These are phyloP conservation scores for Blastosporella zonata DNA, from an alignment of 1,284 basidiomycete species.

Conservation along the genomic window DNA sequence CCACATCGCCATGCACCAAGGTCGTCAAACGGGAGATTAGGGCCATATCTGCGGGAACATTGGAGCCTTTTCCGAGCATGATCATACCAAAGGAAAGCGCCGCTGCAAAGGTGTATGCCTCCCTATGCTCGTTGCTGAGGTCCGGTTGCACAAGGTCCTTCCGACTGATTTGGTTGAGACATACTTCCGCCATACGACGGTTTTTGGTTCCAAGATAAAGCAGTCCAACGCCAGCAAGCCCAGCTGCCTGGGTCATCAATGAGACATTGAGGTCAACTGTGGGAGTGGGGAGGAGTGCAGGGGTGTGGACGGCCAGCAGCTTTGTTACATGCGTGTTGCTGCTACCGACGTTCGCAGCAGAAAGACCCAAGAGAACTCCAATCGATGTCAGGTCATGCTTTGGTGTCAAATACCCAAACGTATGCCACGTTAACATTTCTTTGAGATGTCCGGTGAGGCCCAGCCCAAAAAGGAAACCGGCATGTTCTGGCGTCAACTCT, in stretches of 20 bases:
- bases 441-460: constrained; percentile 90
- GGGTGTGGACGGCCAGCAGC: constrained; percentile 89
- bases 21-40: constrained; percentile 65
- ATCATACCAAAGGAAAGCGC: constrained; percentile 93
- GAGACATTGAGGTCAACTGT: constrained; percentile 88
- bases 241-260: constrained; percentile 87
- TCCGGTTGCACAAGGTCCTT: constrained; percentile 78
- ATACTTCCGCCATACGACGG: constrained; percentile 88
- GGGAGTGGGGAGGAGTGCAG: constrained; percentile 86
- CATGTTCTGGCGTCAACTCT: constrained; percentile 87
- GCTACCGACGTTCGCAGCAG: constrained; percentile 89
- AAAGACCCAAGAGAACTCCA: constrained; percentile 87
- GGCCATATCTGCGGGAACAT: constrained; percentile 71
- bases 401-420: constrained; percentile 88
- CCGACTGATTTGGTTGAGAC: constrained; percentile 81
- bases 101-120: constrained; percentile 89
- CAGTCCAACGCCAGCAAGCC: constrained; percentile 86
- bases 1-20: constrained; percentile 71
- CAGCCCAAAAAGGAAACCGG: constrained; percentile 91
- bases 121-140: constrained; percentile 79
- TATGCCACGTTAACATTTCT: constrained; percentile 86
- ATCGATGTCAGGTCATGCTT: constrained; percentile 96
- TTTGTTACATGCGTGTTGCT: constrained; percentile 87
- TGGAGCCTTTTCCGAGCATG: constrained; percentile 86
- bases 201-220: constrained; percentile 88